Base-by-base conservation (phyloP, 2,329 filamentous ascomycete genomes). In the Pseudogymnoascus sp. region DNA sequence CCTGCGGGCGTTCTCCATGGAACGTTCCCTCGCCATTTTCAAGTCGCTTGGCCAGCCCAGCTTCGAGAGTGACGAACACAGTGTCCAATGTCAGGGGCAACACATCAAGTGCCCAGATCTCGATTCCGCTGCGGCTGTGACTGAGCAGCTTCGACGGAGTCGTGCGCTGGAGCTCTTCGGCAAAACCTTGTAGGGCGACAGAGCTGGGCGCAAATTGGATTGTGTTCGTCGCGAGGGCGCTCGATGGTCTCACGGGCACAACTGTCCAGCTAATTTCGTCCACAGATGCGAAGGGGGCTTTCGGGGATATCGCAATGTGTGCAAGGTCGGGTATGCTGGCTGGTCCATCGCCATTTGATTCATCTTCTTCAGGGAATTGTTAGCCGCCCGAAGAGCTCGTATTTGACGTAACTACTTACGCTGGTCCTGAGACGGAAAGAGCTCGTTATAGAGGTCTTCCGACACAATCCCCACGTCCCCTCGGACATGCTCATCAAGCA, bases 381-480 rank as follows among this genome's bases (percentile, higher is more conserved):
- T 61, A 16, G 54, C 68, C 58, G 63, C 66, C 57, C n/a, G 62
- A 47, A 66, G 60, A 57, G 62, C 66, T 41, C 63, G 64, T 57
- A 58, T 47, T 6, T 20, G 34, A 59, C 32, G 58, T 16, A 58
- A 22, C 68, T 67, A 78, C 81, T 73, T 72, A 85, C 82, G 73
- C 70, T 78, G 69, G 66, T 75, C 74, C 67, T 81, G 70, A 67
- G 84, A 77, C 64, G 89, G 86, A 75, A 95, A 91, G 59, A 97
- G 81, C 70, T 95, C 89, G 54, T 81, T 79, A 69, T 92, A 91
- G 59, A 99, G 80, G 73, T 96, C 91, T 69, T 91, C 87, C 11
- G 93, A 96, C 60, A 97, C 75, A 65, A 94, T 83, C 65, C 91
- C 94, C 64, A 92, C 81, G 71, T 96, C 90, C 60, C 90, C 90